phyloP scores from a whole-genome alignment of 2,329 filamentous ascomycete species.

The Pseudogymnoascus sp. region DNA sequence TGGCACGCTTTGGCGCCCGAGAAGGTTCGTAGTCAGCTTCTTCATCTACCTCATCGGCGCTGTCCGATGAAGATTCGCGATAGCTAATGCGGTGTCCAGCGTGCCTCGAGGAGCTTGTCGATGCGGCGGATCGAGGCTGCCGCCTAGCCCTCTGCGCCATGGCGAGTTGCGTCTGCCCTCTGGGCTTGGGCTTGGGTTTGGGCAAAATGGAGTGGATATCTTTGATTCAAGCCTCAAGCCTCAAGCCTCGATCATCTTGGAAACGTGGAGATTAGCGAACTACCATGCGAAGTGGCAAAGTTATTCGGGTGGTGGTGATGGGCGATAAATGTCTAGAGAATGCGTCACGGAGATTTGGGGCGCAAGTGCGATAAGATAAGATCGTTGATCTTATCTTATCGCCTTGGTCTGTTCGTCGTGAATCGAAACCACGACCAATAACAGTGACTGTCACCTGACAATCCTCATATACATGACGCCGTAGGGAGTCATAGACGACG shows the following conservation, averaged over 20 bases:
- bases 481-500: background rate
- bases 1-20: background rate
- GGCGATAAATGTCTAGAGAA: background rate
- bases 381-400: background rate
- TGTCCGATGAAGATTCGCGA: slow-evolving; percentile 3
- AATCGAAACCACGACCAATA: too few relatives aligned
- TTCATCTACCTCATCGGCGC: background rate
- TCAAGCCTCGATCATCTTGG: background rate
- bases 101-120: background rate
- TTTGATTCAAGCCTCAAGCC: background rate
- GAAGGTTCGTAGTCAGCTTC: background rate
- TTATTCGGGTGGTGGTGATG: background rate
- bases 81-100: background rate
- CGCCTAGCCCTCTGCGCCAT: slow-evolving; percentile 2
- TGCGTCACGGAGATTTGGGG: background rate
- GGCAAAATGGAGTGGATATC: background rate
- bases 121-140: background rate
- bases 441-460: too few relatives aligned
- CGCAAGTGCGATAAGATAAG: background rate
- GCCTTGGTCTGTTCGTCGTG: background rate
- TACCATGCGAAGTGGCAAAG: background rate
- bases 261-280: background rate
- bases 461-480: background rate
- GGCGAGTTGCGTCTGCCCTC: background rate
- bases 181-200: background rate